phyloP scores from a whole-genome alignment of 2,329 filamentous ascomycete species.

The Aureobasidium melanogenum region DNA sequence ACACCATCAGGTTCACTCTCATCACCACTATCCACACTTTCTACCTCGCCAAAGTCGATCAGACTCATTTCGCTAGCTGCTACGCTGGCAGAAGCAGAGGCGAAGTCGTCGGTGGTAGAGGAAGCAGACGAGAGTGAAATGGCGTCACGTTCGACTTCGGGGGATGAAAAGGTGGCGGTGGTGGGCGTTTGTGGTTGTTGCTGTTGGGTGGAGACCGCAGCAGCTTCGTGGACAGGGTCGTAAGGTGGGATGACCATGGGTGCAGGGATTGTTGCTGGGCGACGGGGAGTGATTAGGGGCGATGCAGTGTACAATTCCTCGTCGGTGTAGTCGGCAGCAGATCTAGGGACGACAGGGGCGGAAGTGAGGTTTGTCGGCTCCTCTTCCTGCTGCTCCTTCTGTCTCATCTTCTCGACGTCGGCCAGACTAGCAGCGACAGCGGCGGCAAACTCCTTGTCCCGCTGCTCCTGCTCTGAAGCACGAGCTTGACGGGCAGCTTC shows the following conservation, averaged over 20 bases:
- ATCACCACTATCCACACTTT: constrained; percentile 17
- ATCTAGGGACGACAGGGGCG: constrained; percentile 14
- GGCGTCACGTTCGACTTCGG: neutral
- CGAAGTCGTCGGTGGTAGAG: neutral
- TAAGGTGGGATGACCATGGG: constrained; percentile 12
- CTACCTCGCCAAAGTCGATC: constrained; percentile 25
- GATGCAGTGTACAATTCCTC: constrained; percentile 27
- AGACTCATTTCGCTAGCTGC: constrained; percentile 24
- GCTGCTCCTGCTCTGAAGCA: constrained; percentile 16
- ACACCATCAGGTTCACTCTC: constrained; percentile 22
- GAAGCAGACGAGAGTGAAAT: neutral
- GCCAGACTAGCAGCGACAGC: constrained; percentile 27
- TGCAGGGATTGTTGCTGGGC: neutral
- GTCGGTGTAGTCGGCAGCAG: constrained; percentile 8
- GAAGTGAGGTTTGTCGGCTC: constrained; percentile 18
- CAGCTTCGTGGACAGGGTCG: constrained; percentile 26
- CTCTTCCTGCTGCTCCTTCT: constrained; percentile 19
- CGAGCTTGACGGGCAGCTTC: constrained; percentile 13
- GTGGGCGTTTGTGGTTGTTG: neutral
- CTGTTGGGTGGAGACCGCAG: constrained; percentile 12
- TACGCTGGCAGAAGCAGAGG: neutral
- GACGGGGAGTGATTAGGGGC: constrained; percentile 15
- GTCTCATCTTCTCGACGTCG: constrained; percentile 13
- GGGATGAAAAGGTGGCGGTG: neutral
- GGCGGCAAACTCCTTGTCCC: constrained; percentile 23